Conservation (phyloP, 176 grass and related monocot species). For the Melocanna baccifera region DNA sequence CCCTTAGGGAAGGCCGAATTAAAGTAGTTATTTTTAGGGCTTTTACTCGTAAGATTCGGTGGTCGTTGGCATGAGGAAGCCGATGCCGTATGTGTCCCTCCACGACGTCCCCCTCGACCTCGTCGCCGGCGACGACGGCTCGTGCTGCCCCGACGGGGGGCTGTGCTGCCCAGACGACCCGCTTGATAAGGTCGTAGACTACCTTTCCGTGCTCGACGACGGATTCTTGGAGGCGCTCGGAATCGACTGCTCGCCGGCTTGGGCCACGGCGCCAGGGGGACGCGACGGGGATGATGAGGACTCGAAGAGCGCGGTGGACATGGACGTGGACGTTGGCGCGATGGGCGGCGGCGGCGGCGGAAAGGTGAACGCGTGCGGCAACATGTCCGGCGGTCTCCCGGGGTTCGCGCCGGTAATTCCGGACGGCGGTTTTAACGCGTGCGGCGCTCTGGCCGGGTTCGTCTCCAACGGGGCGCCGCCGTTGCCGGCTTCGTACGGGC, state of each 20-base stretch:
- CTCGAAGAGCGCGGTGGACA: neutral
- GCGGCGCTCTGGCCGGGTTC: neutral
- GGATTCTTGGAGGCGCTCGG: neutral
- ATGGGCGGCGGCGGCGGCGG: neutral
- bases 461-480: neutral
- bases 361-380: neutral
- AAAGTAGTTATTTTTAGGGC: neutral
- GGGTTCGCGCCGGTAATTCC: neutral
- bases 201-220: neutral
- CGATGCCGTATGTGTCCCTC: neutral
- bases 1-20: no score
- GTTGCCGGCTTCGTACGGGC: neutral
- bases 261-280: no score
- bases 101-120: constrained; percentile 16
- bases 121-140: neutral
- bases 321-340: neutral
- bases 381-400: neutral
- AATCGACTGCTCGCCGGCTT: neutral
- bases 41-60: neutral
- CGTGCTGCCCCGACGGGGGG: neutral
- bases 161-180: constrained; percentile 44
- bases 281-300: neutral
- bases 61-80: neutral
- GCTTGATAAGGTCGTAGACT: constrained; percentile 33
- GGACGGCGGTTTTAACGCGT: neutral